These are phyloP conservation scores for Oryza punctata DNA, from an alignment of 176 grass and related monocot genomes.

Conservation along the genomic window DNA sequence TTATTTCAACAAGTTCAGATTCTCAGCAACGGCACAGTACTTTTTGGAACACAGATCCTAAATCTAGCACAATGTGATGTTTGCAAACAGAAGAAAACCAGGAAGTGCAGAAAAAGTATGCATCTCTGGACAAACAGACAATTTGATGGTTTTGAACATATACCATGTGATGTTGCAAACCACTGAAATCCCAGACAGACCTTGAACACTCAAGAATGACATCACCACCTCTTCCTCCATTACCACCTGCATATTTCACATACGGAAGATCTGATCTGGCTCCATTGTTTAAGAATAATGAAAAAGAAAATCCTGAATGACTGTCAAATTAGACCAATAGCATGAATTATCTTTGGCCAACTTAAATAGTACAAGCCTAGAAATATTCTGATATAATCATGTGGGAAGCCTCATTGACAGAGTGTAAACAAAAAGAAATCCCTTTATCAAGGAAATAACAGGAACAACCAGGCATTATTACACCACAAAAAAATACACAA, in stretches of 20 bases:
- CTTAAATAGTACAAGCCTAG: neutral
- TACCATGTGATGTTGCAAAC: constrained; percentile 80
- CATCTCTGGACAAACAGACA: neutral
- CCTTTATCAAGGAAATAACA: neutral
- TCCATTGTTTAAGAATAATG: neutral
- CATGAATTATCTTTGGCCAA: neutral
- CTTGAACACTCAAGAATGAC: constrained; percentile 84
- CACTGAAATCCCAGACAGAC: constrained; percentile 80
- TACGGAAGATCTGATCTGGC: neutral
- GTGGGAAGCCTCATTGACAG: neutral
- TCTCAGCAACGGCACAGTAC: neutral
- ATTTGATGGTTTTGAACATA: neutral
- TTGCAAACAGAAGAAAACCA: neutral
- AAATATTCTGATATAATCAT: neutral
- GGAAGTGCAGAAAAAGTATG: neutral
- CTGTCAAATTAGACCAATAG: neutral
- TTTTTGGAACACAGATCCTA: constrained; percentile 13
- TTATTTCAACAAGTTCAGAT: neutral
- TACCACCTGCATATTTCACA: constrained; percentile 58
- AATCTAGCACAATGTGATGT: neutral
- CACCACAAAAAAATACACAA: neutral
- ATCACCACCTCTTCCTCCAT: constrained; percentile 86
- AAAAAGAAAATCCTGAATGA: neutral
- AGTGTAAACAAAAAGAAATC: neutral
- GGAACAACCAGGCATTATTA: neutral